A percentile compares a stretch with the other conserved stretches of the same genome.
phyloP scores from a whole-genome alignment of 192 early-diverging fungal species.

The Umbelopsis ramanniana region DNA sequence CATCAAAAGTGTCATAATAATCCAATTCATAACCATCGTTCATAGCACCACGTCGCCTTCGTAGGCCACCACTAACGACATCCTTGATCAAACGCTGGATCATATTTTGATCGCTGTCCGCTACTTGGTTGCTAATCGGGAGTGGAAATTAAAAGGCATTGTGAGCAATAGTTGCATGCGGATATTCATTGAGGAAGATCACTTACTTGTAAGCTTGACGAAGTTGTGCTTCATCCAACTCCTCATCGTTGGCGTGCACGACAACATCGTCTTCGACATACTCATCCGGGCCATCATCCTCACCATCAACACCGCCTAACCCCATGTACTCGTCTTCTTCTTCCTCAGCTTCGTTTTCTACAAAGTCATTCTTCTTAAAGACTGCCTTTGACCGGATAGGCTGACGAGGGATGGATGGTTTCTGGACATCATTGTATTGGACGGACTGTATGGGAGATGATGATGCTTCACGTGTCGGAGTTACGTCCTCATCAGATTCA shows the following conservation, averaged over 20 bases:
- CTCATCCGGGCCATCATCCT: slow-evolving; percentile 38
- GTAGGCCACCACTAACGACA: slow-evolving; percentile 36
- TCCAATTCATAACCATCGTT: slow-evolving; percentile 34
- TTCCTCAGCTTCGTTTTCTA: slow-evolving; percentile 46
- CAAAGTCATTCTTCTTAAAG: slow-evolving; percentile 23
- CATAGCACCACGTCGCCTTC: slow-evolving; percentile 28
- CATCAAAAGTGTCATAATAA: slow-evolving; percentile 39
- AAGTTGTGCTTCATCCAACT: slow-evolving; percentile 30
- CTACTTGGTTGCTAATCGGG: slow-evolving; percentile 33
- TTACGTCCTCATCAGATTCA: slow-evolving; percentile 9
- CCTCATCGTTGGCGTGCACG: slow-evolving; percentile 33
- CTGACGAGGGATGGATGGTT: not conserved
- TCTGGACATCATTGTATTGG: not conserved
- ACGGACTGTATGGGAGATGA: not conserved
- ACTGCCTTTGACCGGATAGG: not conserved
- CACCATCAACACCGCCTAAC: slow-evolving; percentile 34
- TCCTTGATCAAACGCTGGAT: slow-evolving; percentile 40
- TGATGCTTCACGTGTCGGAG: not conserved
- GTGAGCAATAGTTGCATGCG: not conserved
- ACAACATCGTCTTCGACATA: slow-evolving; percentile 45
- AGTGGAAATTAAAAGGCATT: not conserved
- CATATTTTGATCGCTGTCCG: slow-evolving; percentile 39
- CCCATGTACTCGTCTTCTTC: slow-evolving; percentile 45
- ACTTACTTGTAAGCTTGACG: slow-evolving; percentile 38
- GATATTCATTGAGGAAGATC: not conserved